Conservation (phyloP, 1,284 basidiomycete genomes). For the Leucoagaricus sp. region DNA sequence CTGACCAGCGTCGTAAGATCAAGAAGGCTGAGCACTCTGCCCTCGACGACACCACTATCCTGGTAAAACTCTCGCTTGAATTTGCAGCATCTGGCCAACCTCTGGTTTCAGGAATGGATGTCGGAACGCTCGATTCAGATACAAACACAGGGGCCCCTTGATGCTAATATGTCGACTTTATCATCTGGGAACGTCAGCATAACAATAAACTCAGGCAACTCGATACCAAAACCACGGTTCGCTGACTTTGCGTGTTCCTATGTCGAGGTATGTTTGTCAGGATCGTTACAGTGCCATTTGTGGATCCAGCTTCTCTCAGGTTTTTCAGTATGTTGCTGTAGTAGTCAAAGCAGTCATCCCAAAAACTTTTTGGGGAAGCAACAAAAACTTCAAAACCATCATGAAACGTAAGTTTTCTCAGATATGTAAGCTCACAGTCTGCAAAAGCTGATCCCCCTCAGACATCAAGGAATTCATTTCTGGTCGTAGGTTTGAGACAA, state of each 20-base stretch:
- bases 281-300: background rate
- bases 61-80: conserved; percentile 39
- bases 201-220: conserved; percentile 45
- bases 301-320: conserved; percentile 42
- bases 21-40: conserved; percentile 33
- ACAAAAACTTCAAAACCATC: conserved; percentile 66
- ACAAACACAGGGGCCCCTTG: conserved; percentile 47
- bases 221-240: conserved; percentile 72
- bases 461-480: conserved; percentile 75
- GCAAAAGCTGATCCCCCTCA: conserved; percentile 29
- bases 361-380: conserved; percentile 76
- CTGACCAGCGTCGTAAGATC: conserved; percentile 25
- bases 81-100: background rate
- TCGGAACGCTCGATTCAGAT: conserved; percentile 63
- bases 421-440: background rate
- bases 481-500: conserved; percentile 78
- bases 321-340: conserved; percentile 66
- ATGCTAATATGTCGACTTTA: conserved; percentile 39
- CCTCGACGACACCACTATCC: conserved; percentile 56
- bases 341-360: conserved; percentile 78
- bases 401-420: conserved; percentile 53
- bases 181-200: conserved; percentile 47
- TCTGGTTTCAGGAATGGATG: conserved; percentile 62
- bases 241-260: conserved; percentile 72
- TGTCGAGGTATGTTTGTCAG: conserved; percentile 48